Percentiles rank a stretch among this genome's conserved stretches.
Conservation (phyloP, 495 filamentous ascomycete genomes). For the Trichocladium uniseriatum region DNA sequence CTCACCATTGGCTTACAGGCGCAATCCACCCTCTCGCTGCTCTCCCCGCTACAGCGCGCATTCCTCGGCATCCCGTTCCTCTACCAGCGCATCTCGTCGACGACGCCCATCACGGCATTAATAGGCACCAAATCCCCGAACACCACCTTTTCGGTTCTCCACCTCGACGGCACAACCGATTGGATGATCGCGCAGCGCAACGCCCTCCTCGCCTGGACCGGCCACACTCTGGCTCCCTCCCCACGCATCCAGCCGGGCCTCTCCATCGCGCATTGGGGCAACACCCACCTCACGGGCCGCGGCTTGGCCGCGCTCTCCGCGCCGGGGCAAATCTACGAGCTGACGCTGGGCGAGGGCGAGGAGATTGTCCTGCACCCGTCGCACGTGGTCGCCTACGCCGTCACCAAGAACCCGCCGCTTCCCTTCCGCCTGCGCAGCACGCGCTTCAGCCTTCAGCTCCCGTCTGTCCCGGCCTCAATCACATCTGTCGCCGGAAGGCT, state of each 20-base stretch:
- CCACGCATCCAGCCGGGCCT: slow-evolving; percentile 67
- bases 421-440: slow-evolving; percentile 81
- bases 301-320: slow-evolving; percentile 78
- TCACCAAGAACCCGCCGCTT: slow-evolving; percentile 59
- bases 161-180: slow-evolving; percentile 89
- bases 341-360: slow-evolving; percentile 67
- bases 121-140: slow-evolving; percentile 76
- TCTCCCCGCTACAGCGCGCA: slow-evolving; percentile 71
- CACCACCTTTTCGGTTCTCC: slow-evolving; percentile 75
- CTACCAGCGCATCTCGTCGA: slow-evolving; percentile 82
- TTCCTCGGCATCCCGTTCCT: slow-evolving; percentile 81
- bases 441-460: slow-evolving; percentile 68
- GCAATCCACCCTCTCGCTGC: slow-evolving; percentile 78
- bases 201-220: slow-evolving; percentile 92
- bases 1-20: slow-evolving; percentile 36
- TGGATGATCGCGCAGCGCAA: slow-evolving; percentile 86
- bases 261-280: slow-evolving; percentile 84
- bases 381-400: slow-evolving; percentile 81
- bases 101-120: slow-evolving; percentile 73
- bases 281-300: slow-evolving; percentile 73
- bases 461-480: slow-evolving; percentile 47
- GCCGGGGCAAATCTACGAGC: slow-evolving; percentile 76
- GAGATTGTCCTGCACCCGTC: slow-evolving; percentile 80
- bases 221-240: slow-evolving; percentile 65
- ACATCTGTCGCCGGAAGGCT: slow-evolving; percentile 30